These are phyloP conservation scores for Hordeum pubiflorum DNA, from an alignment of 202 grass and related monocot genomes.

Conservation along the genomic window DNA sequence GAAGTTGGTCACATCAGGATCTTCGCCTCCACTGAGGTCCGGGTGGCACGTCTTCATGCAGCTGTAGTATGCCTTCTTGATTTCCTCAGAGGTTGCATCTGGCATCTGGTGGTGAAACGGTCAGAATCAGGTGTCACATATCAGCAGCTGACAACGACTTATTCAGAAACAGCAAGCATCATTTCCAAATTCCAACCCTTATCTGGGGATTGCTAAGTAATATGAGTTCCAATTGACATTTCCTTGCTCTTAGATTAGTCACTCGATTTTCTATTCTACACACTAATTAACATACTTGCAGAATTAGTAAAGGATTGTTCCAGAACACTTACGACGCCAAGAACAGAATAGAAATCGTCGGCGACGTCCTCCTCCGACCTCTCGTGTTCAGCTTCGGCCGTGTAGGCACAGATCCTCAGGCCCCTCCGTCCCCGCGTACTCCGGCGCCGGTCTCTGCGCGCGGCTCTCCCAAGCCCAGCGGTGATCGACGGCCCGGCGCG, in stretches of 20 bases:
- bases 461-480: not conserved
- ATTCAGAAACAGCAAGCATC: not conserved
- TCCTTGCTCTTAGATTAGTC: not conserved
- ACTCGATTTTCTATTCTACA: not conserved
- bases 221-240: too few species aligned
- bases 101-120: slow-evolving; percentile 47
- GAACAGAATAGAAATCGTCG: slow-evolving; percentile 79
- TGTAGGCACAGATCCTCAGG: slow-evolving; percentile 16
- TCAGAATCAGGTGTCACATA: not conserved
- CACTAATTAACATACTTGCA: not conserved
- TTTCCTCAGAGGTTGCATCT: slow-evolving; percentile 80
- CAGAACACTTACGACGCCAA: slow-evolving; percentile 58
- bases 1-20: slow-evolving; percentile 63
- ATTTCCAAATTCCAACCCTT: not conserved
- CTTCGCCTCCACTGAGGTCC: slow-evolving; percentile 57
- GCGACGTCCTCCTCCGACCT: slow-evolving; percentile 42
- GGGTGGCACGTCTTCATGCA: slow-evolving; percentile 97
- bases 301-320: not conserved
- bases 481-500: not conserved
- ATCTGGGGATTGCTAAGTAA: not conserved
- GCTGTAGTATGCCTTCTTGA: slow-evolving; percentile 84
- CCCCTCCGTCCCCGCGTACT: slow-evolving; percentile 4
- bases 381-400: slow-evolving; percentile 31
- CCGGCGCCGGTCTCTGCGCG: not conserved
- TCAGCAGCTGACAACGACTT: not conserved